These are phyloP conservation scores for Chlamydomonas sp. DNA, from an alignment of 139 green algal genomes.

Conservation along the genomic window DNA sequence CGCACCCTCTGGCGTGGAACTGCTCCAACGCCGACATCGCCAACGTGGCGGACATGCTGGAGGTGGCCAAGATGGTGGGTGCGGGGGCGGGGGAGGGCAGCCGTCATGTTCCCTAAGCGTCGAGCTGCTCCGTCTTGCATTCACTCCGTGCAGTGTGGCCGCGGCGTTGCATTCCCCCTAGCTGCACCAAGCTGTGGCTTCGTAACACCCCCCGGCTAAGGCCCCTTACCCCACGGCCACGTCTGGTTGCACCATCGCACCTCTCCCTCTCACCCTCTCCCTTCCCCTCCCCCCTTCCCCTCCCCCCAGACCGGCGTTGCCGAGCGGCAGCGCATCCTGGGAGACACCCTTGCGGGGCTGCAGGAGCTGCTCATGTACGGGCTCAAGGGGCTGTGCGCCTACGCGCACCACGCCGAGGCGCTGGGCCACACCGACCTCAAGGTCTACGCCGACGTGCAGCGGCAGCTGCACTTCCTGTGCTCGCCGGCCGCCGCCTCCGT, in stretches of 20 bases:
- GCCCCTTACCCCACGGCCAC: no score
- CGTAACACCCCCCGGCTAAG: neutral
- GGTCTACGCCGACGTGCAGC: conserved; percentile 59
- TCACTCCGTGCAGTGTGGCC: no score
- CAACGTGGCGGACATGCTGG: conserved; percentile 19
- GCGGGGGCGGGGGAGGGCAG: neutral
- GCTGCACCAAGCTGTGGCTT: no score
- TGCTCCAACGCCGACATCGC: conserved; percentile 15
- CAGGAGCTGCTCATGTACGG: conserved; percentile 76
- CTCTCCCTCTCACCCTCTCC: neutral
- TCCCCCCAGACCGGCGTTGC: conserved; percentile 36
- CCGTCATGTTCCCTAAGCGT: neutral
- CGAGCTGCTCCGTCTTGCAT: no score
- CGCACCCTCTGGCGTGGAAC: conserved; percentile 55
- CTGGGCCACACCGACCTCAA: conserved; percentile 46
- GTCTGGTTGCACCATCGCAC: neutral
- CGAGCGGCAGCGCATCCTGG: conserved; percentile 44
- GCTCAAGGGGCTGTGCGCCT: conserved; percentile 71
- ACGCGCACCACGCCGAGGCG: conserved; percentile 68
- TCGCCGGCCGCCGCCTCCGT: conserved; percentile 36
- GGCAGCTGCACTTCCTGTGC: conserved; percentile 48
- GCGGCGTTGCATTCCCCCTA: no score
- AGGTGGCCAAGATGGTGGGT: neutral
- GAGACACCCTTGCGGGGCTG: conserved; percentile 67
- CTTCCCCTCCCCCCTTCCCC: neutral